Evolutionary conservation across 371 early-diverging fungal genomes (phyloP).

Genomic region (Rhizopus microsporus): DNA sequence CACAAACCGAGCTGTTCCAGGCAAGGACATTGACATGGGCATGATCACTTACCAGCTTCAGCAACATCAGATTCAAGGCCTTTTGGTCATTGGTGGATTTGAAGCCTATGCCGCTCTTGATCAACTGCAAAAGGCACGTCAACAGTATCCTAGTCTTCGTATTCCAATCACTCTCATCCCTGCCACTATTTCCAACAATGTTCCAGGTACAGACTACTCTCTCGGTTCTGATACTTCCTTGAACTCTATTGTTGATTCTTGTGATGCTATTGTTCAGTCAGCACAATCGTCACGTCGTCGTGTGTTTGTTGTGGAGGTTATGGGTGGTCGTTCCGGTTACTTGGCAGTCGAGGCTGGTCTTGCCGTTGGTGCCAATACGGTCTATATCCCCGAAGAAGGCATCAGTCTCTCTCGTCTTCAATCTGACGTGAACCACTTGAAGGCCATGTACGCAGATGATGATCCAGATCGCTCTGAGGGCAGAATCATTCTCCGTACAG

Average conservation of each 20-base stretch:
- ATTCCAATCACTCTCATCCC: constrained; percentile 96
- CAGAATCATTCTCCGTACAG: constrained; percentile 82
- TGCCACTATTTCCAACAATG: constrained; percentile 97
- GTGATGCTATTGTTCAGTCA: constrained; percentile 94
- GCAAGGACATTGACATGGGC: constrained; percentile 71
- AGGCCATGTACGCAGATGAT: constrained; percentile 72
- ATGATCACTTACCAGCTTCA: constrained; percentile 92
- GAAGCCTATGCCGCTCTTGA: constrained; percentile 87
- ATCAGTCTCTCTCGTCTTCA: constrained; percentile 79
- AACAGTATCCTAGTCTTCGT: constrained; percentile 82
- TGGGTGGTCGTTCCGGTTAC: constrained; percentile 97
- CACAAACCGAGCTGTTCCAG: constrained; percentile 89
- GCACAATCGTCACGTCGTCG: constrained; percentile 89
- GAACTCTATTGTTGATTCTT: constrained; percentile 93
- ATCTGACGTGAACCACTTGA: constrained; percentile 83
- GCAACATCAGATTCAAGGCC: constrained; percentile 83
- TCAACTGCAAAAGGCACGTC: constrained; percentile 72
- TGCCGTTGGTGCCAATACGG: constrained; percentile 89
- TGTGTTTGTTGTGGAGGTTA: constrained; percentile 98
- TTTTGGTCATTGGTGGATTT: constrained; percentile 96
- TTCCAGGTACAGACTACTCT: constrained; percentile 97
- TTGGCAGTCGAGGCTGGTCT: constrained; percentile 93
- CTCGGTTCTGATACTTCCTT: constrained; percentile 98
- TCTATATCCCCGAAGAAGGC: constrained; percentile 96
- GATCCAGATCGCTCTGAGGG: constrained; percentile 75